Evolutionary conservation across 768 basidiomycete species (phyloP).

Genomic region (Lactarius deliciosus): DNA sequence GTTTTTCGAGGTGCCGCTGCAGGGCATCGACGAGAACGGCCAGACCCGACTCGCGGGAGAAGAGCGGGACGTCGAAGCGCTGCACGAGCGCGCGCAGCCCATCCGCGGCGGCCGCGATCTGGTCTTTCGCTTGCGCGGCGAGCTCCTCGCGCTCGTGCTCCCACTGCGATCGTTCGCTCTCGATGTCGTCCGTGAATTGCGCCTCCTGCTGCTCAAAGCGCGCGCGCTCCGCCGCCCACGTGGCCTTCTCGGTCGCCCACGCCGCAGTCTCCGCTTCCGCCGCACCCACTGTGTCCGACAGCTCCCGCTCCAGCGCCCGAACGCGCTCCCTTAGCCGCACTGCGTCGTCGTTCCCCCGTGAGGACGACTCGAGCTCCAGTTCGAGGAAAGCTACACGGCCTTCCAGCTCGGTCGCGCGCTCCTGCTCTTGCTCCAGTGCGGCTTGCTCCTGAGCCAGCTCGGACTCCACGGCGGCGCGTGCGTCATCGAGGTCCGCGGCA

Average conservation of each 20-base stretch:
- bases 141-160: slow-evolving; percentile 53
- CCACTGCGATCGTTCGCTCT: slow-evolving; percentile 47
- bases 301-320: slow-evolving; percentile 17
- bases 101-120: slow-evolving; percentile 52
- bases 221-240: slow-evolving; percentile 41
- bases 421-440: slow-evolving; percentile 7
- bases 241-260: slow-evolving; percentile 27
- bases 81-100: slow-evolving; percentile 53
- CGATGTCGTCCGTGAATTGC: slow-evolving; percentile 52
- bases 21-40: slow-evolving; percentile 33
- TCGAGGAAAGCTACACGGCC: slow-evolving; percentile 39
- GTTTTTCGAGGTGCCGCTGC: slow-evolving; percentile 36
- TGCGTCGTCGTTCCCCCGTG: slow-evolving; percentile 40
- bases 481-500: slow-evolving; percentile 4
- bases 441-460: slow-evolving; percentile 10
- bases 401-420: slow-evolving; percentile 39
- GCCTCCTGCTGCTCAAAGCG: no score
- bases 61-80: slow-evolving; percentile 56
- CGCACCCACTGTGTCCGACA: background rate
- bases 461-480: background rate
- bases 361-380: slow-evolving; percentile 52
- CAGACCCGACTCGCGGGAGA: slow-evolving; percentile 35
- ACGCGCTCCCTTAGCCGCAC: slow-evolving; percentile 10
- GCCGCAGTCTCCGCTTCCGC: slow-evolving; percentile 5
- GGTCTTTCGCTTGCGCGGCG: slow-evolving; percentile 43